Base-by-base conservation (phyloP, 2,329 filamentous ascomycete genomes). In the Colletotrichum sp. region DNA sequence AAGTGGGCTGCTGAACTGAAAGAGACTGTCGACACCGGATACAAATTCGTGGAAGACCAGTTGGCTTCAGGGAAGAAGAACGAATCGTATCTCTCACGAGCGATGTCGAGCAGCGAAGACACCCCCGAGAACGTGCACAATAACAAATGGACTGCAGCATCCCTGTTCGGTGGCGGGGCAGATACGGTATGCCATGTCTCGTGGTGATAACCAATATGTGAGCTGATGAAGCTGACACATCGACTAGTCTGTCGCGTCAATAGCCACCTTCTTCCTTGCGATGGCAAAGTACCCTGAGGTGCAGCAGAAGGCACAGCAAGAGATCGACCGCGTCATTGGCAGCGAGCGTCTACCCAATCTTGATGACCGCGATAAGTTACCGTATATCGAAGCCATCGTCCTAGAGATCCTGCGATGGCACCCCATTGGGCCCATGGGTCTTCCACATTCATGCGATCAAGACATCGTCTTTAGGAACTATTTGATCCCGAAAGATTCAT, bases 331-430 rank as follows among this genome's bases (percentile, higher is more conserved):
- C 2, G 86, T 90, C 2, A 83, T 92, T 3, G 90, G 90, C 2
- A 79, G 82, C 0, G 75, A 84, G 13, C 84, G 90, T 4, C 84
- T 87, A 9, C 90, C 90, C 0, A 82, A 80, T 12, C 89, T 87
- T 80, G 85, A 87, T 26, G 90, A 92, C 78, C 84, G 85, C 32
- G 81, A 84, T 0, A 81, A 83, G 4, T 79, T 92, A 8, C 90
- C 89, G 0, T 92, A 92, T 78, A 81, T 92, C 34, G 85, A 86
- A 30, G 88, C 88, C 1, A 85, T 90, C 13, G 85, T 91, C 26
- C 90, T 91, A 76, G 91, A 93, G 78, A 86, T 88, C 3, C 81
- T 91, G 9, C 85, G 90, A 2, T 92, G 90, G 89, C 85, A 89
- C 8, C 89, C 90, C 1, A 87, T 90, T 1, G 86, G 87, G 13